These are phyloP conservation scores for Yamadazyma ubonensis DNA, from an alignment of 805 yeast species.

Conservation along the genomic window DNA sequence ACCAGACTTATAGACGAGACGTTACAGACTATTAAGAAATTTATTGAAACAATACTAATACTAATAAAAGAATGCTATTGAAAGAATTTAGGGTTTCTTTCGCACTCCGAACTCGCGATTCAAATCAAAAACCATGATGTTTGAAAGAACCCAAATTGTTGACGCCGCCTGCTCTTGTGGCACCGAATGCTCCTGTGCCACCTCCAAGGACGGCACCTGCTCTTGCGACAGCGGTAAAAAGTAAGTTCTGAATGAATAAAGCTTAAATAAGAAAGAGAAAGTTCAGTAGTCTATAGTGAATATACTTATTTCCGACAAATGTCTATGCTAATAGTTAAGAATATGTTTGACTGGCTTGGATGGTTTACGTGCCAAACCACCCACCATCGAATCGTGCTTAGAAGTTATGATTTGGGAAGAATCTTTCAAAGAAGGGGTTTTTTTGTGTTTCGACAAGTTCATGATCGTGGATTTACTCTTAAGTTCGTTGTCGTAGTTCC, in stretches of 20 bases:
- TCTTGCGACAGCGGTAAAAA: background rate
- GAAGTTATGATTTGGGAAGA: background rate
- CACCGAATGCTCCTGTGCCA: slow-evolving; percentile 1
- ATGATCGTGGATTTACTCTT: slow-evolving; percentile 33
- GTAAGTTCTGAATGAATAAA: too few relatives aligned
- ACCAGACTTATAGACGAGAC: too few relatives aligned
- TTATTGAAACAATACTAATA: too few relatives aligned
- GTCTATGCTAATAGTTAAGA: slow-evolving; percentile 10
- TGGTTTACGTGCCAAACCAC: slow-evolving; percentile 3
- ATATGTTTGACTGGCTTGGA: slow-evolving; percentile 4
- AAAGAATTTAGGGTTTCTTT: too few relatives aligned
- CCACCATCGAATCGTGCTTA: background rate
- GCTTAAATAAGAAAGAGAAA: too few relatives aligned
- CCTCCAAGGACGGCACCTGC: background rate
- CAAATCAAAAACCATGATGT: background rate
- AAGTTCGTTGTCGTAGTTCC: slow-evolving; percentile 44
- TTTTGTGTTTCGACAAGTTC: slow-evolving; percentile 40
- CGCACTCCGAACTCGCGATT: too few relatives aligned
- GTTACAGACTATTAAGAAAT: too few relatives aligned
- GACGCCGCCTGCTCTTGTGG: background rate
- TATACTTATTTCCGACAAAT: background rate
- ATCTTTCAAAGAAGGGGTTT: background rate
- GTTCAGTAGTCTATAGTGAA: background rate
- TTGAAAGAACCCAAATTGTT: background rate
- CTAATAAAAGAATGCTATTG: too few relatives aligned